Evolutionary conservation across 148 eudicot genomes (phyloP), one percentile per base, ranked within the genome.

Genomic region (Chenopodium formosanum): DNA sequence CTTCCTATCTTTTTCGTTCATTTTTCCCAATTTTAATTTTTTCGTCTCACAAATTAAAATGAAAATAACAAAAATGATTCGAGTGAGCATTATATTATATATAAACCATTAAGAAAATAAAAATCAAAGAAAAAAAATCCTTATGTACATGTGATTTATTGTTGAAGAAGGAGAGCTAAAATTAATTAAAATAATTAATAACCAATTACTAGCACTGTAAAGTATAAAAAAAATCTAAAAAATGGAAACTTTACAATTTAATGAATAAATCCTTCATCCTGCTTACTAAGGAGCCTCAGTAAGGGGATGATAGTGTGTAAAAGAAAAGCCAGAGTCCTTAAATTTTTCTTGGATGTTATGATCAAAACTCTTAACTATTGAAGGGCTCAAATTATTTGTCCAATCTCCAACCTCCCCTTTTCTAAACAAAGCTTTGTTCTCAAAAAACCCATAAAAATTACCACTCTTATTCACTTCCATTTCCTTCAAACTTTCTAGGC

Each of bases 391-490:
- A 22, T 75, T 56, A 20, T 75, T 56, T 3, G 64, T 20, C 75
- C 75, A 72, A 22, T 72, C 75, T 20, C 75, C 75, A 2, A 72
- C 75, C 0, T 44, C 56, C 20, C 75, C 75, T 72, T 44, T 72
- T 4, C 75, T 72, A 72, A 72, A 72, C 16, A 72, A 46, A 72
- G 52, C 52, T 9, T 72, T 72, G 75, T 72, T 72, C 53, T 46
- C 75, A 2, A 72, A 8, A 5, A 44, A 22, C 2, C 22, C 12
- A n/a, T 20, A 22, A 46, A 20, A n/a, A 25, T 22, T 22, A 22
- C 75, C 76, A 9, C 19, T 77, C 32, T 63, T 62, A 27, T 71
- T 82, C 7, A 82, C 81, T 60, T 81, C 79, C 70, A 74, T 47
- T 27, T 81, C 53, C 9, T 74, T 81, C n/a, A 81, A 17, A 75